Evolutionary conservation across 1,139 yeast species (phyloP).

Genomic region (Nakaseomyces kungkrabaensis): DNA sequence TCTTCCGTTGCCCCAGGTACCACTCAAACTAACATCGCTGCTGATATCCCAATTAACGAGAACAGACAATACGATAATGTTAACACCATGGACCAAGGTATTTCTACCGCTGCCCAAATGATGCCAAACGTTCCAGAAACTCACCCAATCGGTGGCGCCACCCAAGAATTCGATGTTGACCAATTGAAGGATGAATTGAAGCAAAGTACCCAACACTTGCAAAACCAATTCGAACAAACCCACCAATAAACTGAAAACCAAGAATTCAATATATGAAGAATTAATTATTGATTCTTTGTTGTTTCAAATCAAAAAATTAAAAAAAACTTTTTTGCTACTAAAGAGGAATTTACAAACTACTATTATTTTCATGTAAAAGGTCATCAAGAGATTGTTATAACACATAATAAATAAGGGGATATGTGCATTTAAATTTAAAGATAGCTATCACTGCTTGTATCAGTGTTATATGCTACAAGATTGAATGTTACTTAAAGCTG

Average conservation of each 20-base stretch:
- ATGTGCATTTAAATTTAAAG: too few species aligned
- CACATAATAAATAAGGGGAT: too few species aligned
- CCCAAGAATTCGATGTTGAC: slow-evolving; percentile 18
- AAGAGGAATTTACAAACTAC: too few species aligned
- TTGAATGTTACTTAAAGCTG: too few species aligned
- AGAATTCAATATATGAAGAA: too few species aligned
- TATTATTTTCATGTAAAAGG: too few species aligned
- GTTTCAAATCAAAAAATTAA: too few species aligned
- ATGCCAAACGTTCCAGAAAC: slow-evolving; percentile 12
- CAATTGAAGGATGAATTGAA: slow-evolving; percentile 15
- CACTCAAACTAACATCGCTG: slow-evolving; percentile 28
- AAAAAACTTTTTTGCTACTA: too few species aligned
- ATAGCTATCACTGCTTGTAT: too few species aligned
- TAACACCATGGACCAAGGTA: slow-evolving; percentile 3
- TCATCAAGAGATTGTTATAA: too few species aligned
- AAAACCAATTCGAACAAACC: slow-evolving; percentile 26
- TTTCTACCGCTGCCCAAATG: slow-evolving; percentile 3
- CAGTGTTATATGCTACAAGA: too few species aligned
- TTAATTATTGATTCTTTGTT: too few species aligned
- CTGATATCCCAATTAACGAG: slow-evolving; percentile 19
- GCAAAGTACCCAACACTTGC: slow-evolving; percentile 23
- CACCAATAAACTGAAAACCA: slow-evolving; percentile 7
- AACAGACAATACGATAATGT: slow-evolving; percentile 7
- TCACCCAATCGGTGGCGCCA: slow-evolving; percentile 14
- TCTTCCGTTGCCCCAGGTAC: slow-evolving; percentile 48